phyloP scores from a whole-genome alignment of 192 early-diverging fungal species.

The Spizellomyces punctatus region DNA sequence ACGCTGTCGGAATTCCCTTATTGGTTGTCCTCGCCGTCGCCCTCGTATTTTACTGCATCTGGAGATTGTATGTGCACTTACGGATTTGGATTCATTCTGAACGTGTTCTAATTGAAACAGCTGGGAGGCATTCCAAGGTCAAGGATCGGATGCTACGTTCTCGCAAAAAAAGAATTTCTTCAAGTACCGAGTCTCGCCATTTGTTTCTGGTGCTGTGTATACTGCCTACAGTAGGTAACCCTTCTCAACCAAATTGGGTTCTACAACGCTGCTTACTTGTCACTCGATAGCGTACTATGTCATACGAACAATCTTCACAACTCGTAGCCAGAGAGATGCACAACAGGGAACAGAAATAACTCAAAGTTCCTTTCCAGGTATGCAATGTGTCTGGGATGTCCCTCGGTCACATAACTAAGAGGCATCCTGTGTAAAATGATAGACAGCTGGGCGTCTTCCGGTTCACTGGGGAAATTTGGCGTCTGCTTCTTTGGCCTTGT shows the following conservation, averaged over 20 bases:
- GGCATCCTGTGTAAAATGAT: too few relatives aligned
- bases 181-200: slow-evolving; percentile 44
- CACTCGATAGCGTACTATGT: slow-evolving; percentile 26
- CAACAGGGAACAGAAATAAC: slow-evolving; percentile 13
- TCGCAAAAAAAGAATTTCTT: slow-evolving; percentile 45
- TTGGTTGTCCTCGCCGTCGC: slow-evolving; percentile 43
- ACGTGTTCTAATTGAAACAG: not conserved
- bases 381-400: too few relatives aligned
- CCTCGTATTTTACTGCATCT: slow-evolving; percentile 42
- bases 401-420: too few relatives aligned
- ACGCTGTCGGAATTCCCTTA: slow-evolving; percentile 43
- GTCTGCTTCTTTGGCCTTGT: slow-evolving; percentile 38
- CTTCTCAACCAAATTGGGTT: not conserved
- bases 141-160: slow-evolving; percentile 45
- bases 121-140: slow-evolving; percentile 46
- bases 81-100: not conserved
- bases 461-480: slow-evolving; percentile 32
- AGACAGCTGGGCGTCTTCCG: slow-evolving; percentile 32
- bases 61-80: slow-evolving; percentile 36
- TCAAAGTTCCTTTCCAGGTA: slow-evolving; percentile 37
- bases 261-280: not conserved
- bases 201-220: slow-evolving; percentile 47
- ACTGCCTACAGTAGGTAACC: slow-evolving; percentile 39
- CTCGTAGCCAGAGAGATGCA: slow-evolving; percentile 14
- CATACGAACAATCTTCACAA: slow-evolving; percentile 29